A percentile compares a stretch with the other conserved stretches of the same genome.
Conservation (phyloP, 73 alveolate species). For the Stentor roeselii region DNA sequence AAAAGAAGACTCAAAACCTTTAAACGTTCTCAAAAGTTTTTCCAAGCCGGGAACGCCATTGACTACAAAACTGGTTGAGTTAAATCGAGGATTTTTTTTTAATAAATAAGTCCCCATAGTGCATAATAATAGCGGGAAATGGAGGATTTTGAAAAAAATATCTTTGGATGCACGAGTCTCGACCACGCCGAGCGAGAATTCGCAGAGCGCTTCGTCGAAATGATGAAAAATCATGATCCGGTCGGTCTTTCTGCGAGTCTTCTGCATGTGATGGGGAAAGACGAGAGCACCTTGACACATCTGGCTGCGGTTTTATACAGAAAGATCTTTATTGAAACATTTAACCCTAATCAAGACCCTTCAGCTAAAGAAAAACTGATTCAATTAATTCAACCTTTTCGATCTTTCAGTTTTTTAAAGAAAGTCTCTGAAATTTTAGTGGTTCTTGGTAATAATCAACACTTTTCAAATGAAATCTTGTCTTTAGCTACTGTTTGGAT, state of each 20-base stretch:
- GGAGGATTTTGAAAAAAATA: not conserved
- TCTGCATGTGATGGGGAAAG: not conserved
- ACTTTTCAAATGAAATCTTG: not conserved
- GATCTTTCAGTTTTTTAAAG: not conserved
- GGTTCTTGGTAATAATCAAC: not conserved
- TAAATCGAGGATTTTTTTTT: no score
- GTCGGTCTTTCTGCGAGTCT: not conserved
- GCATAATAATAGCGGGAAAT: constrained; percentile 13
- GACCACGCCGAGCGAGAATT: not conserved
- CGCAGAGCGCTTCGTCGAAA: not conserved
- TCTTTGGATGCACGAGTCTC: not conserved
- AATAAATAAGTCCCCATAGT: no score
- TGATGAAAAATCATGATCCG: not conserved
- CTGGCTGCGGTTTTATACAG: not conserved
- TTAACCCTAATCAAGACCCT: not conserved
- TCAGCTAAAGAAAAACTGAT: not conserved
- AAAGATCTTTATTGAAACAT: no score
- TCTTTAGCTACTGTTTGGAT: not conserved
- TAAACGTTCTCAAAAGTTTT: no score
- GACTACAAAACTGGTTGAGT: no score
- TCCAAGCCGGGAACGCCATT: no score
- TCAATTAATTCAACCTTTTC: not conserved
- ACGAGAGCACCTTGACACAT: not conserved
- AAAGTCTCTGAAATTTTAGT: not conserved
- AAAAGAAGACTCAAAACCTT: no score